phyloP scores from a whole-genome alignment of 139 green algal species.

The Auxenochlorella pyrenoidosa region DNA sequence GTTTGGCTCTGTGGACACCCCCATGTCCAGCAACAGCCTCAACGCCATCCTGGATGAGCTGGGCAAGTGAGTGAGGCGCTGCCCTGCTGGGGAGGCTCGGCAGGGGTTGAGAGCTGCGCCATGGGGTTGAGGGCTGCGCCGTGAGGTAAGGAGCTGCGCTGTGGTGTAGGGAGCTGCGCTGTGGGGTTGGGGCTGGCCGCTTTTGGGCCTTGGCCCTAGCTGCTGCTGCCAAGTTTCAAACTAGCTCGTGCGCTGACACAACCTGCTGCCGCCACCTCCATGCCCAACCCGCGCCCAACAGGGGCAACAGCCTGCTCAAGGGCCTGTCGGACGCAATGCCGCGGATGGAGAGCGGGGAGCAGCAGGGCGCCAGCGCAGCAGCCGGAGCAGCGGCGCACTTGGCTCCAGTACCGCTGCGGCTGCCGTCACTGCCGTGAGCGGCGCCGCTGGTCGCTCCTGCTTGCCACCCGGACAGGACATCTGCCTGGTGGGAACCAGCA shows the following conservation, averaged over 20 bases:
- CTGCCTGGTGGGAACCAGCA: too few relatives aligned
- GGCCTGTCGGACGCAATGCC: not conserved
- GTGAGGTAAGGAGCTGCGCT: not conserved
- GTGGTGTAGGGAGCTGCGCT: too few relatives aligned
- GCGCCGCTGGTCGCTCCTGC: not conserved
- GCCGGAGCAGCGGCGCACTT: not conserved
- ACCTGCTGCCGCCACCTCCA: not conserved
- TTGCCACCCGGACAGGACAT: too few relatives aligned
- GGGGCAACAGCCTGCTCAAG: conserved; percentile 24
- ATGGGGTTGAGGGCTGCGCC: not conserved
- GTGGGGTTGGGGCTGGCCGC: too few relatives aligned
- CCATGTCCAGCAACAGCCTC: conserved; percentile 8
- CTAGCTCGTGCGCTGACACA: too few relatives aligned
- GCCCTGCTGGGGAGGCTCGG: not conserved
- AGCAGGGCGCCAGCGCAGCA: not conserved
- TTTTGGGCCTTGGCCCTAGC: too few relatives aligned
- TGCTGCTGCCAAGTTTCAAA: too few relatives aligned
- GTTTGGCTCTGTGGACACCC: conserved; percentile 29
- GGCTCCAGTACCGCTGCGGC: conserved; percentile 8
- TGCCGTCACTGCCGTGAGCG: not conserved
- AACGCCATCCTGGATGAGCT: conserved; percentile 27
- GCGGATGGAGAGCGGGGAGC: not conserved
- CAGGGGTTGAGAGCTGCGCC: too few relatives aligned
- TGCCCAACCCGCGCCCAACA: not conserved
- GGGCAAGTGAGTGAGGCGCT: conserved; percentile 7